Evolutionary conservation across 495 filamentous ascomycete genomes (phyloP).

Genomic region (Aspergillus campestris): DNA sequence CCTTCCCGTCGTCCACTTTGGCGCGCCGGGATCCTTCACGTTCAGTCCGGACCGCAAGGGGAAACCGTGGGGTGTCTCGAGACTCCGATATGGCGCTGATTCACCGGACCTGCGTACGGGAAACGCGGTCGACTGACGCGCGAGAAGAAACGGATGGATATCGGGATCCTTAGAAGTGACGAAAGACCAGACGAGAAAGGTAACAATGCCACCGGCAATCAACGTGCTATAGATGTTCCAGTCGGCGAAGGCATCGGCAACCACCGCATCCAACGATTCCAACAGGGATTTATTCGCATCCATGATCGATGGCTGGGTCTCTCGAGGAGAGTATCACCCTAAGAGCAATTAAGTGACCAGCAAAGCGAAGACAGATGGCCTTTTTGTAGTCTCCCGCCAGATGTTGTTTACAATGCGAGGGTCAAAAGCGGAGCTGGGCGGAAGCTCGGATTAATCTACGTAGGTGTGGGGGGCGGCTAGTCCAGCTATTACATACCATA

Average conservation of each 20-base stretch:
- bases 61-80: slow-evolving; percentile 75
- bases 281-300: slow-evolving; percentile 42
- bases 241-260: slow-evolving; percentile 59
- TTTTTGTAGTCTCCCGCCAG: too few relatives aligned
- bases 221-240: slow-evolving; percentile 73
- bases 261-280: slow-evolving; percentile 55
- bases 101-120: slow-evolving; percentile 76
- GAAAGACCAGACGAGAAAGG: slow-evolving; percentile 55
- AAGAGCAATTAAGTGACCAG: too few relatives aligned
- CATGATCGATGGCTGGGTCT: slow-evolving; percentile 23
- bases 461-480: too few relatives aligned
- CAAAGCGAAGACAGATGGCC: too few relatives aligned
- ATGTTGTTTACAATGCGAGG: too few relatives aligned
- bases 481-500: too few relatives aligned
- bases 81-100: slow-evolving; percentile 71
- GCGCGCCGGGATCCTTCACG: slow-evolving; percentile 73
- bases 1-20: slow-evolving; percentile 71
- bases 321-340: too few relatives aligned
- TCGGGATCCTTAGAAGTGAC: slow-evolving; percentile 66
- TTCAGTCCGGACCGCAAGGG: slow-evolving; percentile 74
- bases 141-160: slow-evolving; percentile 81
- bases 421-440: too few relatives aligned
- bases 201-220: slow-evolving; percentile 49
- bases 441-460: too few relatives aligned
- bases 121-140: slow-evolving; percentile 69